A percentile compares a stretch with the other conserved stretches of the same genome.
Evolutionary conservation across 2,329 filamentous ascomycete genomes (phyloP).

Genomic region (Periconia macrospinosa): DNA sequence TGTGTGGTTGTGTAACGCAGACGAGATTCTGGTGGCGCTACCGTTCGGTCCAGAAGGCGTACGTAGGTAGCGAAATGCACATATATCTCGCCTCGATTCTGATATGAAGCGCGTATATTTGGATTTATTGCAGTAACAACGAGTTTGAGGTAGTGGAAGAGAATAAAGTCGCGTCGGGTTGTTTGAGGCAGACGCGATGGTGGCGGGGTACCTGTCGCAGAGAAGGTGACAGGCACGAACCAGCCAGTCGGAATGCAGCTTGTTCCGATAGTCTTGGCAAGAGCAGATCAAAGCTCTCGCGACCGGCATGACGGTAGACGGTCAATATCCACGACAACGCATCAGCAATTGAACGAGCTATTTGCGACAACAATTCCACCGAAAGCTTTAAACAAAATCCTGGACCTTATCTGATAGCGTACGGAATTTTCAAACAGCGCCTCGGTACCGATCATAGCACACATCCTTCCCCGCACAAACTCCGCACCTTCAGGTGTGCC

Average conservation of each 20-base stretch:
- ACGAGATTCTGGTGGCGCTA: not conserved
- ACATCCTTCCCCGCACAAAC: not conserved
- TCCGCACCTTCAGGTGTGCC: not conserved
- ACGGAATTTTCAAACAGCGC: not conserved
- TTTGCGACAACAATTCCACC: not conserved
- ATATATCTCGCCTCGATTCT: not conserved
- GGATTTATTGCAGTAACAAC: too few species aligned
- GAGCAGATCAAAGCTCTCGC: constrained; percentile 5
- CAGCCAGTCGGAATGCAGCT: constrained; percentile 1
- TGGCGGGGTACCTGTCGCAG: not conserved
- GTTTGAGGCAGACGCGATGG: not conserved
- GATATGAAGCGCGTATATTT: too few species aligned
- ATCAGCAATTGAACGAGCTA: not conserved
- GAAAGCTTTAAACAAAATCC: not conserved
- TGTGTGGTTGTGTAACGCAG: not conserved
- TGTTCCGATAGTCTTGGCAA: constrained; percentile 21
- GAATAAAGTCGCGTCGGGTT: not conserved
- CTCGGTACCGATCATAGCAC: not conserved
- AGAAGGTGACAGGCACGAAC: not conserved
- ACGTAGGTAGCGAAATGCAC: not conserved
- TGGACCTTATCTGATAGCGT: not conserved
- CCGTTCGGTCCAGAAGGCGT: not conserved
- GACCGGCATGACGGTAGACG: not conserved
- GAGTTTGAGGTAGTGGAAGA: not conserved
- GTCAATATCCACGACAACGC: not conserved